These are phyloP conservation scores for Acephala macrosclerotiorum DNA, from an alignment of 2,329 filamentous ascomycete species.

Conservation along the genomic window DNA sequence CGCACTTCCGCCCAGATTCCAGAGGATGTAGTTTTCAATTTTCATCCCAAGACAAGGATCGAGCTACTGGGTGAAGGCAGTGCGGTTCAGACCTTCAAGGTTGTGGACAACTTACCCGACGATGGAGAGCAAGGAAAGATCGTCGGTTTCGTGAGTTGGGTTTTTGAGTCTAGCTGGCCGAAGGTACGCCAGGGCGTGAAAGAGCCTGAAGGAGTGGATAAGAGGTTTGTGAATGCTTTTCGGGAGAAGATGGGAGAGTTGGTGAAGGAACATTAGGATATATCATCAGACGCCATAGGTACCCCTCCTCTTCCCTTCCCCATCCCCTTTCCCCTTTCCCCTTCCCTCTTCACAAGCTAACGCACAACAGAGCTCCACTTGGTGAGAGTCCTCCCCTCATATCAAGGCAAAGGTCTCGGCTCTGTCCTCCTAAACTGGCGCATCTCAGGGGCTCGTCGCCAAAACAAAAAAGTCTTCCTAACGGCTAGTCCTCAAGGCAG, in stretches of 20 bases:
- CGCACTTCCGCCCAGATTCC: neutral
- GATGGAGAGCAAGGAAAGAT: no score
- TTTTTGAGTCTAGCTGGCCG: neutral
- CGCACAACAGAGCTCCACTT: neutral
- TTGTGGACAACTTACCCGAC: no score
- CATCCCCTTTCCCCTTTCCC: neutral
- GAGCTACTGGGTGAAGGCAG: no score
- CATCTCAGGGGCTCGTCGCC: neutral
- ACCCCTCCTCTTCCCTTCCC: neutral
- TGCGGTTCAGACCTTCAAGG: no score
- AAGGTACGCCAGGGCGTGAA: neutral
- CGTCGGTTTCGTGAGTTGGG: neutral
- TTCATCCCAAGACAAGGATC: neutral
- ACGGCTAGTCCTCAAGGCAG: conserved; percentile 4
- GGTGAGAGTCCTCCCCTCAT: neutral
- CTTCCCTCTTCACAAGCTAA: neutral
- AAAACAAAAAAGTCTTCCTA: neutral
- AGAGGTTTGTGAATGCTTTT: neutral
- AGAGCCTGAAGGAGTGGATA: neutral
- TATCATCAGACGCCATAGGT: neutral
- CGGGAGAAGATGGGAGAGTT: neutral
- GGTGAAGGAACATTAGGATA: neutral
- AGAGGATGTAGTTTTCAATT: neutral
- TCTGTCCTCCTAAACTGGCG: neutral
- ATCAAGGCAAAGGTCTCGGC: neutral